These are phyloP conservation scores for Tetrapisispora iriomotensis DNA, from an alignment of 805 yeast species.

Conservation along the genomic window DNA sequence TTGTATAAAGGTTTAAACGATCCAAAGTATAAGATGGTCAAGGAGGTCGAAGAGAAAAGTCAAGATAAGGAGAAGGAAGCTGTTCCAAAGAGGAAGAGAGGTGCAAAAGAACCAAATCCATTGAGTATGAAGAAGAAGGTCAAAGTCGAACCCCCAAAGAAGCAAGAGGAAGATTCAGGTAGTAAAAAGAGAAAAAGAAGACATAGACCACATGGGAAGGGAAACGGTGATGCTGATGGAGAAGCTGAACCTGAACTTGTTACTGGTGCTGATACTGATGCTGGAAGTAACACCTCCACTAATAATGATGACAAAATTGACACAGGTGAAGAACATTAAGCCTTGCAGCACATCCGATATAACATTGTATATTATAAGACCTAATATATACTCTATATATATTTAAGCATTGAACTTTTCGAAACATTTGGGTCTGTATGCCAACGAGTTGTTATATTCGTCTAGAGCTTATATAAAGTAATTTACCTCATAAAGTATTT, in stretches of 20 bases:
- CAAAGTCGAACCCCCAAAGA: neutral
- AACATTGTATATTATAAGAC: too few species aligned
- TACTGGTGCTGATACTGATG: neutral
- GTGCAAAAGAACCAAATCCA: slow-evolving; percentile 83
- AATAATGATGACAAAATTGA: too few species aligned
- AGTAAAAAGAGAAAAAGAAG: slow-evolving; percentile 2
- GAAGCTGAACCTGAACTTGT: neutral
- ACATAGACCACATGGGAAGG: slow-evolving; percentile 1
- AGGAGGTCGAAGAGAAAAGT: slow-evolving; percentile 14
- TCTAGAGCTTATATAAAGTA: too few species aligned
- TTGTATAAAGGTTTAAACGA: slow-evolving; percentile 73
- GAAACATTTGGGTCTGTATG: too few species aligned
- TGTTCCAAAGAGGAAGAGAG: slow-evolving; percentile 48
- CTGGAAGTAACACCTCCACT: too few species aligned
- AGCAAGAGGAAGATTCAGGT: neutral
- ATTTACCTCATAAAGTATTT: too few species aligned
- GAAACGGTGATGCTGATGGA: neutral
- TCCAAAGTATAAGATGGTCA: slow-evolving; percentile 40
- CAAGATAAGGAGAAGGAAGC: slow-evolving; percentile 31
- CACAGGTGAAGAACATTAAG: too few species aligned
- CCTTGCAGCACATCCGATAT: too few species aligned
- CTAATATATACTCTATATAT: too few species aligned
- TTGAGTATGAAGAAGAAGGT: slow-evolving; percentile 70
- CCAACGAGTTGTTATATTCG: too few species aligned
- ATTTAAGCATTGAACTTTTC: too few species aligned